Evolutionary conservation across 306 rosid genomes (phyloP).

Genomic region (Alnus glutinosa): DNA sequence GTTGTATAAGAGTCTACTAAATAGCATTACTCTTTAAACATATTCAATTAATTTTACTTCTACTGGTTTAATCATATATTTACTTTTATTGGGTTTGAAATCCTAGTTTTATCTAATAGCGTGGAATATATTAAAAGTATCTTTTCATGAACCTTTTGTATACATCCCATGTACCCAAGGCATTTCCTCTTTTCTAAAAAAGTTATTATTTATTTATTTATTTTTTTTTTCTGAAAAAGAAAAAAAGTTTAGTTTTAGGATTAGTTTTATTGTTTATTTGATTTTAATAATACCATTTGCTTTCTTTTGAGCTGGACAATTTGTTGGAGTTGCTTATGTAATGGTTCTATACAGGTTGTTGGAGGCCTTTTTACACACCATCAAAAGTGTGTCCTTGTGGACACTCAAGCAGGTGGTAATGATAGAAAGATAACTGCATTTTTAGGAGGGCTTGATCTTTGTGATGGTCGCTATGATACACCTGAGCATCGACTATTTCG

Average conservation of each 20-base stretch:
- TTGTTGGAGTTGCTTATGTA: conserved; percentile 27
- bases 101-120: neutral
- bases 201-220: too few species aligned
- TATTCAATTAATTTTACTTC: neutral
- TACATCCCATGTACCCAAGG: neutral
- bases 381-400: conserved; percentile 91
- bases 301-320: conserved; percentile 21
- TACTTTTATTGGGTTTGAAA: neutral
- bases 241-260: neutral
- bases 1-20: too few species aligned
- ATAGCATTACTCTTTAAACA: neutral
- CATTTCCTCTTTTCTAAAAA: neutral
- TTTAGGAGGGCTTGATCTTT: conserved; percentile 91
- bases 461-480: conserved; percentile 98
- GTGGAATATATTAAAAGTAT: neutral
- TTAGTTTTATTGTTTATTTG: neutral
- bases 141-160: neutral
- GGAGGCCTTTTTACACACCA: conserved; percentile 92
- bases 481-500: conserved; percentile 87
- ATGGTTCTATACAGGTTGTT: conserved; percentile 62
- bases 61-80: neutral
- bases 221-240: too few species aligned
- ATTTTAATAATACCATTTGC: neutral
- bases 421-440: conserved; percentile 80
- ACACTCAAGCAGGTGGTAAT: conserved; percentile 80